Evolutionary conservation across 1,284 basidiomycete genomes (phyloP).

Genomic region (Cryptococcus amylolentus): DNA sequence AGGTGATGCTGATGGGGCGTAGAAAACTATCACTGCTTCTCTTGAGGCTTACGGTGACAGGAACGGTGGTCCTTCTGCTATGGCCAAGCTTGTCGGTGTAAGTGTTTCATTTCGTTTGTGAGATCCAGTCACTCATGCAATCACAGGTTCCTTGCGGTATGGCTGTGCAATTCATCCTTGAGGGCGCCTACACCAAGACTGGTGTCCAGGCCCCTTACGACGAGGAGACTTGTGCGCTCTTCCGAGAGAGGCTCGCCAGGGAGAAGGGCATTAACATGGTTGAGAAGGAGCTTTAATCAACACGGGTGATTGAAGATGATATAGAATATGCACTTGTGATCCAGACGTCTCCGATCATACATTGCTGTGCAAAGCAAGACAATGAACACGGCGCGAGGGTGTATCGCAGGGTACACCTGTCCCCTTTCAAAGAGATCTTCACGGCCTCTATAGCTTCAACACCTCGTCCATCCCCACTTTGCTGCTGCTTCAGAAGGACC

Average conservation of each 20-base stretch:
- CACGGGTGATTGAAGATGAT: not conserved
- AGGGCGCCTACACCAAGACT: constrained; percentile 66
- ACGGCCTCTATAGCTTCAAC: too few relatives aligned
- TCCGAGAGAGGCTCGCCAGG: constrained; percentile 69
- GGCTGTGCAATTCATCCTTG: constrained; percentile 73
- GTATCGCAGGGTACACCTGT: not conserved
- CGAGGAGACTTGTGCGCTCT: constrained; percentile 73
- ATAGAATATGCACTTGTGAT: not conserved
- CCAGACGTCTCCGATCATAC: not conserved
- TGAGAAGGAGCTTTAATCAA: constrained; percentile 56
- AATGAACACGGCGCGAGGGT: not conserved
- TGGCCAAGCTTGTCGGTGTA: constrained; percentile 80
- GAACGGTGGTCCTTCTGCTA: constrained; percentile 80
- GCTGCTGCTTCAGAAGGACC: too few relatives aligned
- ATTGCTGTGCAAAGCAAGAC: too few relatives aligned
- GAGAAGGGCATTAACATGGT: constrained; percentile 75
- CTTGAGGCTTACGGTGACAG: constrained; percentile 84
- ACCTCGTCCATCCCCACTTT: too few relatives aligned
- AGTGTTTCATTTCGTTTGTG: not conserved
- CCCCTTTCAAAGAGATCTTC: too few relatives aligned
- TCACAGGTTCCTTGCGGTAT: constrained; percentile 77
- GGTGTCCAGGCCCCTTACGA: constrained; percentile 88
- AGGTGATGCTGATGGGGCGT: not conserved
- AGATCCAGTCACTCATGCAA: not conserved
- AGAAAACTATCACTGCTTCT: constrained; percentile 87